Conservation (phyloP, 139 green algal species). For the Zygnema cylindricum region DNA sequence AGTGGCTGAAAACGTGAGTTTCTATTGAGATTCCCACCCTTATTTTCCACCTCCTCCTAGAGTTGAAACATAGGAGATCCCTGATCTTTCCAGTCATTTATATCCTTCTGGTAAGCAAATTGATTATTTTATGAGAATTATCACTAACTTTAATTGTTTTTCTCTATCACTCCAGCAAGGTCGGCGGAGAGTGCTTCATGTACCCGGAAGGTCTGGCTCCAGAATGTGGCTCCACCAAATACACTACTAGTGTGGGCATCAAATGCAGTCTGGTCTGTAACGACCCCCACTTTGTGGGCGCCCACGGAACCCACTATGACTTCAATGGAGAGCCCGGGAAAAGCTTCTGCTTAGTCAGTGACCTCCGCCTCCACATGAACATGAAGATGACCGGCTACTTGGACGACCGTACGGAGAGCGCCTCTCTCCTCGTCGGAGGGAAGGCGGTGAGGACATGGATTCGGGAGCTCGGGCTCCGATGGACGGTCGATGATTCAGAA, state of each 20-base stretch:
- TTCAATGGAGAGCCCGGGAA: constrained; percentile 20
- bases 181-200: neutral
- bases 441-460: constrained; percentile 35
- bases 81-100: neutral
- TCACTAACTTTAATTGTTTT: too few species aligned
- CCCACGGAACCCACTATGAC: constrained; percentile 32
- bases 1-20: too few species aligned
- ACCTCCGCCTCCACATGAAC: constrained; percentile 30
- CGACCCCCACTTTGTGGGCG: constrained; percentile 27
- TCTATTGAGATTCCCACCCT: constrained; percentile 6
- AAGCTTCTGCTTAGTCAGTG: constrained; percentile 25
- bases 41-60: neutral
- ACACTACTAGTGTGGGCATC: constrained; percentile 9
- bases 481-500: constrained; percentile 6
- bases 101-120: neutral
- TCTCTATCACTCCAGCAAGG: neutral
- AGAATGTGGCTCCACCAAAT: neutral
- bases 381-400: constrained; percentile 40
- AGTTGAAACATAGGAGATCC: neutral
- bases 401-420: neutral
- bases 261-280: neutral
- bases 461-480: constrained; percentile 9
- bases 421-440: neutral
- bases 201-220: neutral
- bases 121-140: too few species aligned